phyloP scores from a whole-genome alignment of 306 rosid species.

The Cucumis sativus region Cucumber_9930_V3 NC_026660.2:26114001-26114500 shows the following conservation, averaged over 20 bases:
- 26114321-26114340: slow-evolving; percentile 51
- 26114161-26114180: slow-evolving; percentile 62
- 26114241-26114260: slow-evolving; percentile 69
- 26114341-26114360: slow-evolving; percentile 67
- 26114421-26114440: not conserved
- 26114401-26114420: slow-evolving; percentile 20
- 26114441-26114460: too few species aligned
- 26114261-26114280: slow-evolving; percentile 90
- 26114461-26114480: too few species aligned
- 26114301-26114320: slow-evolving; percentile 63
- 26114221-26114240: slow-evolving; percentile 38
- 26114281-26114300: slow-evolving; percentile 53
- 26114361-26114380: slow-evolving; percentile 27
- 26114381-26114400: slow-evolving; percentile 23
- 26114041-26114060: slow-evolving; percentile 48
- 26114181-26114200: slow-evolving; percentile 78
- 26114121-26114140: slow-evolving; percentile 69
- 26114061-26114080: slow-evolving; percentile 57
- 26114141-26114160: slow-evolving; percentile 90
- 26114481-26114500: too few species aligned
- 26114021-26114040: slow-evolving; percentile 52
- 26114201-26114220: slow-evolving; percentile 59
- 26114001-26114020: slow-evolving; percentile 85
- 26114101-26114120: slow-evolving; percentile 94
- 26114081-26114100: slow-evolving; percentile 18